phyloP scores from a whole-genome alignment of 176 grass and related monocot species.

The Echinochloa phyllopogon region DNA sequence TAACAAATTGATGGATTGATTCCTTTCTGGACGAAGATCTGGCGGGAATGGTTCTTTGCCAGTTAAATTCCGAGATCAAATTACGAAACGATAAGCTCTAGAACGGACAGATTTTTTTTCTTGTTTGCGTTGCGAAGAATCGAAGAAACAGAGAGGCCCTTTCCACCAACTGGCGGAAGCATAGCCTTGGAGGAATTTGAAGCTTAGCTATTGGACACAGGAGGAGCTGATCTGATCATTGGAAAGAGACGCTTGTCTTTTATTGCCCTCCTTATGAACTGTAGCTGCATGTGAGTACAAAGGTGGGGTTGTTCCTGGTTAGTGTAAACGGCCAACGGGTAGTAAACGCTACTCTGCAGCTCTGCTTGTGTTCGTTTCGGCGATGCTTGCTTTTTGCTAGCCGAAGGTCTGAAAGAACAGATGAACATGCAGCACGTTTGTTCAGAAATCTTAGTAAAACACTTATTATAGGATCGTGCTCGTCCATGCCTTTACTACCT shows the following conservation, averaged over 20 bases:
- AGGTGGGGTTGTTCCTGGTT: background rate
- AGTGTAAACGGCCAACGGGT: constrained; percentile 4
- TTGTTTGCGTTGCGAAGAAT: background rate
- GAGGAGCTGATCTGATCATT: constrained; percentile 2
- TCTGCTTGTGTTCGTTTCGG: background rate
- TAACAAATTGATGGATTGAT: constrained; percentile 1
- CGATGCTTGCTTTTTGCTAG: background rate
- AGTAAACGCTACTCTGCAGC: background rate
- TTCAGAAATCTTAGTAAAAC: background rate
- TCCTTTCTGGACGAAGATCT: background rate
- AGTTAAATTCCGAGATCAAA: background rate
- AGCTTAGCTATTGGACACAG: background rate
- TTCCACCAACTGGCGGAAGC: constrained; percentile 12
- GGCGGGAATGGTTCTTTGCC: background rate
- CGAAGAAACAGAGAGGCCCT: background rate
- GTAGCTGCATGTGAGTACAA: background rate
- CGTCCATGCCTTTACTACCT: background rate
- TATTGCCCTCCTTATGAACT: constrained; percentile 11
- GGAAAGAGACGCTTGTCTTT: constrained; percentile 22
- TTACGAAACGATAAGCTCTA: background rate
- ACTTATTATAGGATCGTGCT: background rate
- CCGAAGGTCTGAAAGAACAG: background rate
- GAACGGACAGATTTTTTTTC: background rate
- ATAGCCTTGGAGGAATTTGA: constrained; percentile 8
- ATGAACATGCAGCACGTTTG: background rate